Percentiles rank a stretch among this genome's conserved stretches.
These are phyloP conservation scores for Solanum piurae DNA, from an alignment of 257 asterid genomes.

Conservation along the genomic window DNA sequence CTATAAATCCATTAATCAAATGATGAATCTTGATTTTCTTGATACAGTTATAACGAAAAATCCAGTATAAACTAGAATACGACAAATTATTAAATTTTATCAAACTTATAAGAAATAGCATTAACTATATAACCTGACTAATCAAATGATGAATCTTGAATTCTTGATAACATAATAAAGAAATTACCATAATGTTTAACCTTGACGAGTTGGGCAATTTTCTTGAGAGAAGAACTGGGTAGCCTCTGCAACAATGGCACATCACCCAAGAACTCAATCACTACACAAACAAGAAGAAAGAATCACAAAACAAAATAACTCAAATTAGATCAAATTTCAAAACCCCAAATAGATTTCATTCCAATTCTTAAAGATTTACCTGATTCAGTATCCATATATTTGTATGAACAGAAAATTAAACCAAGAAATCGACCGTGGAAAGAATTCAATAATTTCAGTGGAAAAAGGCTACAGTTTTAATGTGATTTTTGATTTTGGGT, in stretches of 20 bases:
- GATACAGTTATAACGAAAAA: neutral
- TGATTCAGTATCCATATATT: constrained; percentile 1
- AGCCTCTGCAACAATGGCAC: constrained; percentile 90
- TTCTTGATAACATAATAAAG: neutral
- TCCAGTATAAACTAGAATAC: neutral
- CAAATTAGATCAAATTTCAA: neutral
- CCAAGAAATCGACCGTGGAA: neutral
- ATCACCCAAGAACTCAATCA: constrained; percentile 78
- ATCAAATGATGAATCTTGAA: neutral
- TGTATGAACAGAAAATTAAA: neutral
- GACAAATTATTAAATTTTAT: neutral
- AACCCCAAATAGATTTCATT: neutral
- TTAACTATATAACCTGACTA: neutral
- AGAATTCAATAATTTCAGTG: neutral
- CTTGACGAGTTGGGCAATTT: constrained; percentile 55
- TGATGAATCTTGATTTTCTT: neutral
- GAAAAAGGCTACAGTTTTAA: neutral
- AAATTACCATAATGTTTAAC: constrained; percentile 49
- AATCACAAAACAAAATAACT: neutral
- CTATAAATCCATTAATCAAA: neutral
- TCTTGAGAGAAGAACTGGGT: constrained; percentile 65
- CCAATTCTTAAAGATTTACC: neutral
- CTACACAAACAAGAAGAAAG: constrained; percentile 20
- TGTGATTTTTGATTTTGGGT: neutral
- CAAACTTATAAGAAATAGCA: neutral